Conservation (phyloP, 805 yeast species). For the Blastobotrys terrestris region DNA sequence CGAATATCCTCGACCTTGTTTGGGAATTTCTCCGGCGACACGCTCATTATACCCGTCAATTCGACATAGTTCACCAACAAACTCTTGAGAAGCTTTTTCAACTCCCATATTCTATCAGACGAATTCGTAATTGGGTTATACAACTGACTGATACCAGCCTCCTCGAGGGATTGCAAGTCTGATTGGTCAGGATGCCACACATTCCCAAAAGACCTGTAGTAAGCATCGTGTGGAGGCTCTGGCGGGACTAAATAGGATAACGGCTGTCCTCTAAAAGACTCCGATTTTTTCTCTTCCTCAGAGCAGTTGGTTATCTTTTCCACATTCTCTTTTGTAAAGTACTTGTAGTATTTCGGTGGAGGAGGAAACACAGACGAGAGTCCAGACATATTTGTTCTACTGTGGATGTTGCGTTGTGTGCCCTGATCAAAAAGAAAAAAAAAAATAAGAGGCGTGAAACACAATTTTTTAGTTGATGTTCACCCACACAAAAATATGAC, state of each 20-base stretch:
- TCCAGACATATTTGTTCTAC: constrained; percentile 17
- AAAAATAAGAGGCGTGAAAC: neutral
- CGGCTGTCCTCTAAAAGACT: constrained; percentile 5
- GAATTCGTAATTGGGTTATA: constrained; percentile 37
- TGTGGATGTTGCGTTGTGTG: too few species aligned
- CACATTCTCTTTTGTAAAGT: constrained; percentile 67
- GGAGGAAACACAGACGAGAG: constrained; percentile 82
- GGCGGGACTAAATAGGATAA: constrained; percentile 28
- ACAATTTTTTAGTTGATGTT: neutral
- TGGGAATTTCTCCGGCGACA: constrained; percentile 60
- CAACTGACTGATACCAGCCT: constrained; percentile 71
- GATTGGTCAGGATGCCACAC: constrained; percentile 56
- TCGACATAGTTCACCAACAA: constrained; percentile 75
- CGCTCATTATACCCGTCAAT: constrained; percentile 67
- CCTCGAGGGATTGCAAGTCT: constrained; percentile 62
- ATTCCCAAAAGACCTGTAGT: constrained; percentile 84
- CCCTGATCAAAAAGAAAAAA: neutral
- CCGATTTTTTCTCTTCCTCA: constrained; percentile 11
- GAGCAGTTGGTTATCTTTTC: constrained; percentile 28
- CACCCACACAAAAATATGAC: neutral
- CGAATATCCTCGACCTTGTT: constrained; percentile 72
- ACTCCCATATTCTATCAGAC: constrained; percentile 55
- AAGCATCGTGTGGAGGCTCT: constrained; percentile 35
- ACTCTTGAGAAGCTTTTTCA: constrained; percentile 75
- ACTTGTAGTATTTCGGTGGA: constrained; percentile 78